These are phyloP conservation scores for Tetrapyrgos nigripes DNA, from an alignment of 1,284 basidiomycete species.

Conservation along the genomic window DNA sequence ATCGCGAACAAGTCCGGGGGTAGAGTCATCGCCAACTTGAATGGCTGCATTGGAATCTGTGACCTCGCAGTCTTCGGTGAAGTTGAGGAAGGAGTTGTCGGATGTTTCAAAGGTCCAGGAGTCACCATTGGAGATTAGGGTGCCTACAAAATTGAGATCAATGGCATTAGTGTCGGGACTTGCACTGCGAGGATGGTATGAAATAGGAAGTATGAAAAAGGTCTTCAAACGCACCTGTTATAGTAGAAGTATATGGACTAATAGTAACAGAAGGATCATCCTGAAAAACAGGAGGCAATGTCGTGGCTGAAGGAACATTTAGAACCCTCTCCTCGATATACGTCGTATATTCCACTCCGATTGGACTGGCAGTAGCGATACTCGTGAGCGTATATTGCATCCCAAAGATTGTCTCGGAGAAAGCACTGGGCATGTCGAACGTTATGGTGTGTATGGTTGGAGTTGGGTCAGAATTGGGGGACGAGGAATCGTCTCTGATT, in stretches of 20 bases:
- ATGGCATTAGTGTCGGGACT: too few species aligned
- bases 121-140: not conserved
- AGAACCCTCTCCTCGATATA: not conserved
- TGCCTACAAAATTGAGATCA: not conserved
- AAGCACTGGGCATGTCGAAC: too few species aligned
- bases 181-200: too few species aligned
- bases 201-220: not conserved
- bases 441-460: too few species aligned
- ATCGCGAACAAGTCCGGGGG: not conserved
- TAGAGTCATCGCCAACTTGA: not conserved
- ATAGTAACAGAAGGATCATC: not conserved
- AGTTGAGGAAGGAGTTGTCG: not conserved
- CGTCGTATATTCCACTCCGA: too few species aligned
- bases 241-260: not conserved
- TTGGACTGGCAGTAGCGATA: too few species aligned
- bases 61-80: not conserved
- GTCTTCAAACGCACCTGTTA: not conserved
- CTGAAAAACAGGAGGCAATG: not conserved
- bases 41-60: not conserved
- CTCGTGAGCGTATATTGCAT: too few species aligned
- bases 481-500: too few species aligned
- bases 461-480: too few species aligned
- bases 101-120: not conserved
- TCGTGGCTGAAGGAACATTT: not conserved
- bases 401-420: too few species aligned